phyloP scores from a whole-genome alignment of 176 grass and related monocot genomes.

The Neostapfia colusana region DNA sequence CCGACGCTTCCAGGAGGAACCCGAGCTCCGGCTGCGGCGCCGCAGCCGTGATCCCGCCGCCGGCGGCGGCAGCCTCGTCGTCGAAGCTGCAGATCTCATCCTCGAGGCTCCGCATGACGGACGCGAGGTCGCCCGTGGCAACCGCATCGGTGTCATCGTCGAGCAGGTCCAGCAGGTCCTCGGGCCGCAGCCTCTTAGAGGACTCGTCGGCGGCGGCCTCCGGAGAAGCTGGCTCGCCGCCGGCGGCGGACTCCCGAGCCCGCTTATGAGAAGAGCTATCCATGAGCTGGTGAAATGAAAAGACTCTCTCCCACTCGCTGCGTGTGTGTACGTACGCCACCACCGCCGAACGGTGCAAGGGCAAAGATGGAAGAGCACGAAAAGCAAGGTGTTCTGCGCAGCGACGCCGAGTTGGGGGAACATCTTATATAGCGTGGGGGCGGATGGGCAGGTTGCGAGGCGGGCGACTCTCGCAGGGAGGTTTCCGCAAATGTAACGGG shows the following conservation, averaged over 20 bases:
- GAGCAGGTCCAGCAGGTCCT: constrained; percentile 65
- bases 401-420: constrained; percentile 37
- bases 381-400: constrained; percentile 38
- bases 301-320: not conserved
- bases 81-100: constrained; percentile 60
- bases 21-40: constrained; percentile 46
- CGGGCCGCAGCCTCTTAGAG: constrained; percentile 41
- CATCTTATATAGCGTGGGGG: constrained; percentile 42
- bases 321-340: not conserved
- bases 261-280: constrained; percentile 48
- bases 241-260: constrained; percentile 26
- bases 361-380: constrained; percentile 18
- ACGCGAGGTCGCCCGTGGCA: constrained; percentile 52
- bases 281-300: not conserved
- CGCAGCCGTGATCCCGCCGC: not conserved
- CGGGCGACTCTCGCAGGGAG: not conserved
- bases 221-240: not conserved
- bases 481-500: constrained; percentile 1
- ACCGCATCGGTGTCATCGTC: constrained; percentile 52
- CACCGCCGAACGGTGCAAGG: not conserved
- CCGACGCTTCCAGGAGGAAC: constrained; percentile 73
- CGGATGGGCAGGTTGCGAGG: not conserved
- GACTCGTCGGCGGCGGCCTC: not conserved
- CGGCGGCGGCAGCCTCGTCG: not conserved
- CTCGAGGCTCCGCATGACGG: constrained; percentile 74